Evolutionary conservation across 2,329 filamentous ascomycete genomes (phyloP), one percentile per base, ranked within the genome.

Genomic region (Ophiostoma fasciatum): DNA sequence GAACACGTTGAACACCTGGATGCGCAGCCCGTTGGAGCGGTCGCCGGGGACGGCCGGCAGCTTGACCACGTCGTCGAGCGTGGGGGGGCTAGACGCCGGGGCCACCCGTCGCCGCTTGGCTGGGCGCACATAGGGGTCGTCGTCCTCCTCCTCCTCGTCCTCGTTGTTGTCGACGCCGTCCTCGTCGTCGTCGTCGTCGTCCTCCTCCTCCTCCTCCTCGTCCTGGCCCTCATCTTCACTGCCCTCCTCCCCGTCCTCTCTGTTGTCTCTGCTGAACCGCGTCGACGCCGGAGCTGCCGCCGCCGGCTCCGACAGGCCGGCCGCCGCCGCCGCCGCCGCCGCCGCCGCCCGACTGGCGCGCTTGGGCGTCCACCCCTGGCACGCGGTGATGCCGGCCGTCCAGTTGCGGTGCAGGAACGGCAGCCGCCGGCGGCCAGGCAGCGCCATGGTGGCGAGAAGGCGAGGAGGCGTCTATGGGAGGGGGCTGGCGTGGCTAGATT

Each of bases 351-450:
- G n/a, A n/a, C n/a, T n/a, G n/a, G n/a, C n/a, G 12, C 57, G 45
- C 39, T 59, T 60, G 48, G 55, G 26, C 2, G 37, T 20, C 41
- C 41, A 44, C n/a, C 60, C 35, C 62, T 64, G 59, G 46, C 54
- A 55, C 41, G 60, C 56, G 40, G 61, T 61, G 49, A 67, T 54
- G 32, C 59, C 60, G 42, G 56, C 60, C 43, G 62, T 57, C 65
- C 63, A 70, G 49, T 65, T 68, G 50, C 67, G 62, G 45, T 68
- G 64, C 41, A 71, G 62, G 51, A 66, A 72, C 41, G 68, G 66
- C 38, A 64, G 56, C 55, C 40, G 45, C 28, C 36, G 40, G n/a
- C n/a, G n/a, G n/a, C n/a, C n/a, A n/a, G n/a, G n/a, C n/a, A n/a
- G n/a, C n/a, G n/a, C n/a, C n/a, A n/a, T n/a, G n/a, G n/a, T n/a